Evolutionary conservation across 805 yeast genomes (phyloP).

Genomic region (Metschnikowia baotianmanensis): DNA sequence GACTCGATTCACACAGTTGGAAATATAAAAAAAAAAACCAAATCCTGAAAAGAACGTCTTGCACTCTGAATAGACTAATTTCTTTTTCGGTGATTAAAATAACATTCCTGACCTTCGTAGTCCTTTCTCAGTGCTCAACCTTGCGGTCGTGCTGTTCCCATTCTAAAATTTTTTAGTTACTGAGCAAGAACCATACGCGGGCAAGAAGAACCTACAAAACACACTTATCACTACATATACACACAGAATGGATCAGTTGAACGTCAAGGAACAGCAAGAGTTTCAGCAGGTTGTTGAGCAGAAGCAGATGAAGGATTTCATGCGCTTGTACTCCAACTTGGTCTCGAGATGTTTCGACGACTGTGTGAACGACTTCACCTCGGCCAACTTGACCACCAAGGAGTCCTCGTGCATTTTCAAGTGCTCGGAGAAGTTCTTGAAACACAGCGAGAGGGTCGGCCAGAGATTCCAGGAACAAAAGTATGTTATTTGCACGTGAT

Average conservation of each 20-base stretch:
- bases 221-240: neutral
- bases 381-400: conserved; percentile 77
- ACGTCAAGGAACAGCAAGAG: conserved; percentile 94
- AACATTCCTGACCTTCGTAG: too few species aligned
- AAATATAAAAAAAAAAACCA: too few species aligned
- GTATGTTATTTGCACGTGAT: conserved; percentile 26
- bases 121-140: too few species aligned
- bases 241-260: conserved; percentile 81
- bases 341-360: conserved; percentile 97
- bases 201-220: neutral
- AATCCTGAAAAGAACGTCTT: too few species aligned
- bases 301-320: conserved; percentile 98
- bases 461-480: conserved; percentile 99
- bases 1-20: too few species aligned
- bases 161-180: conserved; percentile 17
- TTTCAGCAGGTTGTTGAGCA: conserved; percentile 94
- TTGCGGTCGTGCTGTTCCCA: conserved; percentile 15
- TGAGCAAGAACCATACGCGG: conserved; percentile 3
- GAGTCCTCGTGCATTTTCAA: conserved; percentile 84
- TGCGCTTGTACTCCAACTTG: conserved; percentile 91
- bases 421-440: conserved; percentile 96
- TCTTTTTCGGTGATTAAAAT: too few species aligned
- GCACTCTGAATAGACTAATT: too few species aligned
- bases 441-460: conserved; percentile 97
- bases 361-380: conserved; percentile 98